These are phyloP conservation scores for Suhomyces bribrorum DNA, from an alignment of 1,139 yeast species.

Conservation along the genomic window DNA sequence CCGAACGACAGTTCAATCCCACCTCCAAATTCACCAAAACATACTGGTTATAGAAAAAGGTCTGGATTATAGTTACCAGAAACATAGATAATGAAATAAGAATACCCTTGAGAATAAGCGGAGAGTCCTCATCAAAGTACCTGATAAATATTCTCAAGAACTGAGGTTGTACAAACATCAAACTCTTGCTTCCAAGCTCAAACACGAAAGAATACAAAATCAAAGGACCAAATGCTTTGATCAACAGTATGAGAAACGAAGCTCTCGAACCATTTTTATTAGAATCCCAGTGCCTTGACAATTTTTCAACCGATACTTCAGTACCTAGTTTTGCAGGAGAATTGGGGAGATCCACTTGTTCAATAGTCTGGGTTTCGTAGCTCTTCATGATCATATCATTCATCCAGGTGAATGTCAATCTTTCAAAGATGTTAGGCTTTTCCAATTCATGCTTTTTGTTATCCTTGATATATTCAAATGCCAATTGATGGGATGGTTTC, in stretches of 20 bases:
- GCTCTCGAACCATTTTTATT: conserved; percentile 14
- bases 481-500: conserved; percentile 32
- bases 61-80: conserved; percentile 44
- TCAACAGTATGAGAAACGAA: conserved; percentile 45
- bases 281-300: conserved; percentile 23
- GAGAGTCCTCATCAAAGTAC: conserved; percentile 41
- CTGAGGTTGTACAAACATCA: conserved; percentile 59
- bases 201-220: conserved; percentile 43
- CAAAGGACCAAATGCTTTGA: conserved; percentile 50
- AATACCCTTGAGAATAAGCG: conserved; percentile 53
- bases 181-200: conserved; percentile 46
- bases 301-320: conserved; percentile 18
- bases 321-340: conserved; percentile 54
- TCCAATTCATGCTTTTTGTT: conserved; percentile 20
- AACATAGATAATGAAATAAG: conserved; percentile 55
- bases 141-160: conserved; percentile 50
- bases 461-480: conserved; percentile 17
- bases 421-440: conserved; percentile 52
- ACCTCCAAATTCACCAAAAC: conserved; percentile 53
- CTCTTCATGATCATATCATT: conserved; percentile 53
- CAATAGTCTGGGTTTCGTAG: conserved; percentile 46
- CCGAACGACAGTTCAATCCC: conserved; percentile 52
- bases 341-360: conserved; percentile 54
- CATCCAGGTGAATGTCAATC: conserved; percentile 64
- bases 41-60: conserved; percentile 53